Evolutionary conservation across 2,329 filamentous ascomycete species (phyloP).

Genomic region (Botrytis aclada): DNA sequence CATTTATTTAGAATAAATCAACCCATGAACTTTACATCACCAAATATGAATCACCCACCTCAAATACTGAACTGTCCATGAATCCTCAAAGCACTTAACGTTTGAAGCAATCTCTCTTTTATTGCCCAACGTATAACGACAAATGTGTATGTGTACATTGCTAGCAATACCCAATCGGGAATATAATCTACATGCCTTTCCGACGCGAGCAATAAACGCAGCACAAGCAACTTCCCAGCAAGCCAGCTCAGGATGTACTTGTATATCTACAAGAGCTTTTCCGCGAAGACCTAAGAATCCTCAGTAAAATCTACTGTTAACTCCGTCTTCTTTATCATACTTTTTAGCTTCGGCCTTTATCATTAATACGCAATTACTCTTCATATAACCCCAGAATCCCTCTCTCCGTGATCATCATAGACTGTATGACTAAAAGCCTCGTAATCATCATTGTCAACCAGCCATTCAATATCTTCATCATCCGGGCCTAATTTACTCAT

Average conservation of each 20-base stretch:
- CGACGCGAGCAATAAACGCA: not conserved
- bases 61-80: not conserved
- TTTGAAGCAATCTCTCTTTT: not conserved
- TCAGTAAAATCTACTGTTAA: not conserved
- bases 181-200: not conserved
- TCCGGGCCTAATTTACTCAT: slow-evolving; percentile 51
- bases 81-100: not conserved
- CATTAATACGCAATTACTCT: not conserved
- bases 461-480: slow-evolving; percentile 57
- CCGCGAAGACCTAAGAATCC: not conserved
- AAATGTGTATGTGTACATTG: not conserved
- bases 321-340: no score
- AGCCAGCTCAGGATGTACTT: not conserved
- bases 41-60: not conserved
- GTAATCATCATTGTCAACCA: slow-evolving; percentile 53
- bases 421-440: slow-evolving; percentile 38
- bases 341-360: not conserved
- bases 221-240: not conserved
- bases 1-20: not conserved
- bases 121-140: not conserved
- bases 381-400: slow-evolving; percentile 10
- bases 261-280: not conserved
- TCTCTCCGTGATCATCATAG: slow-evolving; percentile 32
- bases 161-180: not conserved
- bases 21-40: not conserved